Evolutionary conservation across 108 stramenopile species (phyloP).

Genomic region (Fragilaria crotonensis): DNA sequence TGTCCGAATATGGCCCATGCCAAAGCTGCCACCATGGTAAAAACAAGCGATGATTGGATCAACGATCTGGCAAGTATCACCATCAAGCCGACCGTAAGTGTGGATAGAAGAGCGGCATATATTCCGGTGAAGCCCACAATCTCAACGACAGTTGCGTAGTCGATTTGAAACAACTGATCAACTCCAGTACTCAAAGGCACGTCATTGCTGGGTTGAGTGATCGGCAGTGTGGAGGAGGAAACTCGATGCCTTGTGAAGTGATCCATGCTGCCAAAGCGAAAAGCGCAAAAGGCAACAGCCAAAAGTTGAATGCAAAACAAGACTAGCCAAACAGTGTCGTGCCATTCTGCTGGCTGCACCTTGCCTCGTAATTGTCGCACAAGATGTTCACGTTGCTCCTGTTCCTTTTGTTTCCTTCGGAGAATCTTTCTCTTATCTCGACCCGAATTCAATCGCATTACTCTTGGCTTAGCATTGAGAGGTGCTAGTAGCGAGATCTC

Average conservation of each 20-base stretch:
- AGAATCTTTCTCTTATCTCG: neutral
- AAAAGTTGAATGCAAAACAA: neutral
- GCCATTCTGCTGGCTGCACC: neutral
- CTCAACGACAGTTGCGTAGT: constrained; percentile 32
- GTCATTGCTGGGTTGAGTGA: neutral
- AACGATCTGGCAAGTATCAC: constrained; percentile 33
- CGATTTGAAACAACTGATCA: constrained; percentile 19
- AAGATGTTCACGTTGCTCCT: neutral
- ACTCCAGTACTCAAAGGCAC: neutral
- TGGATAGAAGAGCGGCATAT: constrained; percentile 24
- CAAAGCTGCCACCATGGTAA: constrained; percentile 23
- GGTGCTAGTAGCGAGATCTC: too few species aligned
- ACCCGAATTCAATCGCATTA: neutral
- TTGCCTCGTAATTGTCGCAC: neutral
- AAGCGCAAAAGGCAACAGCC: neutral
- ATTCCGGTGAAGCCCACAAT: constrained; percentile 24
- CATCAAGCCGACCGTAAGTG: constrained; percentile 36
- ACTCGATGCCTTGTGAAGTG: neutral
- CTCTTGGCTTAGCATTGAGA: neutral
- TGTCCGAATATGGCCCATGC: constrained; percentile 33
- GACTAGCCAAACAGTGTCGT: neutral
- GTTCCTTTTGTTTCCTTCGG: neutral
- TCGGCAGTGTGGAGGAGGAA: neutral
- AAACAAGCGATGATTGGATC: constrained; percentile 32
- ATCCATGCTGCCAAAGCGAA: neutral